Percentiles rank a stretch among this genome's conserved stretches.
These are phyloP conservation scores for Aureobasidium subglaciale DNA, from an alignment of 2,329 filamentous ascomycete species.

Conservation along the genomic window DNA sequence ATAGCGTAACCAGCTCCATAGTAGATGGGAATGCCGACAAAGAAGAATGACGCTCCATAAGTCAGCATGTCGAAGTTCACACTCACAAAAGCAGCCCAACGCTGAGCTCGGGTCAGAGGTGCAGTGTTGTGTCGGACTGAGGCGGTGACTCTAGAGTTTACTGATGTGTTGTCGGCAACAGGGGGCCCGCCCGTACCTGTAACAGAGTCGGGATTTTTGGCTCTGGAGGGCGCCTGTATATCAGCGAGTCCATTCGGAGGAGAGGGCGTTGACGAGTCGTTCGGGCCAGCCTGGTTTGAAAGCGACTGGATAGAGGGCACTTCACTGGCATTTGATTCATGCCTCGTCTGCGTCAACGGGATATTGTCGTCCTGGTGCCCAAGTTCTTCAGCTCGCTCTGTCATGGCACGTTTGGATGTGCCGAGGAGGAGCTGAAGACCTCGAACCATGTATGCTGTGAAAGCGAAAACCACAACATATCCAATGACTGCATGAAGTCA, in stretches of 20 bases:
- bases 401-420: constrained; percentile 46
- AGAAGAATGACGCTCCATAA: constrained; percentile 41
- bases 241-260: constrained; percentile 4
- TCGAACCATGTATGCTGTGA: constrained; percentile 50
- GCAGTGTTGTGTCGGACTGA: constrained; percentile 35
- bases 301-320: background rate
- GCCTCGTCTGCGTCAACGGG: constrained; percentile 33
- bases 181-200: constrained; percentile 23
- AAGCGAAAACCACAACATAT: constrained; percentile 46
- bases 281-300: background rate
- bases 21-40: constrained; percentile 50
- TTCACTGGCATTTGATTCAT: constrained; percentile 12
- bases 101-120: constrained; percentile 41
- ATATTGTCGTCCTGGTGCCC: constrained; percentile 41
- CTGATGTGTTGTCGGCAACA: background rate
- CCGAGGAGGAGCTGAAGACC: constrained; percentile 46
- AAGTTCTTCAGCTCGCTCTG: constrained; percentile 48
- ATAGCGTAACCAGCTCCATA: constrained; percentile 47
- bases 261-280: background rate
- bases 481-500: constrained; percentile 41
- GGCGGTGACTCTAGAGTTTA: background rate
- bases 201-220: constrained; percentile 22
- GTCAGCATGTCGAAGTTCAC: constrained; percentile 41
- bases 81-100: constrained; percentile 45
- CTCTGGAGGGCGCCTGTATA: constrained; percentile 18